Percentiles rank a stretch among this genome's conserved stretches.
phyloP scores from a whole-genome alignment of 805 yeast genomes.

The Cyberlindnera sargentensis region DNA sequence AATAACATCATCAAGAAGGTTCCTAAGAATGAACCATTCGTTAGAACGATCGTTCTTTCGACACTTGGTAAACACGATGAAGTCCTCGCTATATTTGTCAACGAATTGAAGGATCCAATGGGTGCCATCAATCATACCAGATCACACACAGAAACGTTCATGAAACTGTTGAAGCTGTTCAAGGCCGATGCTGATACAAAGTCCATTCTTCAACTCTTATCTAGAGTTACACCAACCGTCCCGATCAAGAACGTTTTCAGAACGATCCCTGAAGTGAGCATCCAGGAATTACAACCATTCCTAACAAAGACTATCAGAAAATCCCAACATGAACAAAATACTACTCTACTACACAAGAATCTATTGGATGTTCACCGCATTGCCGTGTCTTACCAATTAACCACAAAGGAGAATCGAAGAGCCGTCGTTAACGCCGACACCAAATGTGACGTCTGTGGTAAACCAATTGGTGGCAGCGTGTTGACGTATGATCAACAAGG shows the following conservation, averaged over 20 bases:
- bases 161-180: constrained; percentile 30
- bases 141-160: constrained; percentile 36
- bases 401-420: constrained; percentile 3
- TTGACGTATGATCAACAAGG: constrained; percentile 5
- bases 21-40: not conserved
- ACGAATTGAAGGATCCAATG: constrained; percentile 47
- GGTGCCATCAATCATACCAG: constrained; percentile 44
- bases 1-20: constrained; percentile 23
- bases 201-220: constrained; percentile 34
- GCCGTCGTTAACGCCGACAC: constrained; percentile 5
- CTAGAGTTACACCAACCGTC: constrained; percentile 28
- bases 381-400: constrained; percentile 2
- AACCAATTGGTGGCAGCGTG: constrained; percentile 10
- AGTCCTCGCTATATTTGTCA: constrained; percentile 54
- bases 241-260: constrained; percentile 11
- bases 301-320: constrained; percentile 14
- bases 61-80: constrained; percentile 54
- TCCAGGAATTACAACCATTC: constrained; percentile 14
- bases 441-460: constrained; percentile 9
- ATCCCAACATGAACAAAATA: constrained; percentile 6
- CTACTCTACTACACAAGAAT: constrained; percentile 1
- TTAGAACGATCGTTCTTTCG: constrained; percentile 51
- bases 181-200: constrained; percentile 26
- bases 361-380: constrained; percentile 10
- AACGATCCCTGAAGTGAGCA: constrained; percentile 8